Conservation (phyloP, 2,329 filamentous ascomycete genomes). For the Sclerotinia subarctica region DNA sequence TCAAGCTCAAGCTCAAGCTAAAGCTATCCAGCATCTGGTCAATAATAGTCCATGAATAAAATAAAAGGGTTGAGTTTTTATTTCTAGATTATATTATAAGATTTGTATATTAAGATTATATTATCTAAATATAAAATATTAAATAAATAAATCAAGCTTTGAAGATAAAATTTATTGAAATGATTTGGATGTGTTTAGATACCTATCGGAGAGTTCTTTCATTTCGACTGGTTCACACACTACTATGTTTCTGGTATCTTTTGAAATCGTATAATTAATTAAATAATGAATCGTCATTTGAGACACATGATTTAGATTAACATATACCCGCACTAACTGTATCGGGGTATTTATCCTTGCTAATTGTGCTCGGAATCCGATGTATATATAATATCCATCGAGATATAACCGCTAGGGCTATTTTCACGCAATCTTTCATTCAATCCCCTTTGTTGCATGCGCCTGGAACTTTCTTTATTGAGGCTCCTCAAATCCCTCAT, state of each 20-base stretch:
- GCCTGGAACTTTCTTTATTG: not conserved
- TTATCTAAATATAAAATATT: no score
- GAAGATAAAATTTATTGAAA: not conserved
- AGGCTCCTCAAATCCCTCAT: not conserved
- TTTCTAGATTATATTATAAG: no score
- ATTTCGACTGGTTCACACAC: no score
- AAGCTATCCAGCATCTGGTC: not conserved
- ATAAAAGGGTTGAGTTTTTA: no score
- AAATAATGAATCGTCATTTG: not conserved
- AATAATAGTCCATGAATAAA: not conserved
- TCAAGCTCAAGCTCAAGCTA: no score
- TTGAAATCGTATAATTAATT: not conserved
- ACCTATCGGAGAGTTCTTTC: no score
- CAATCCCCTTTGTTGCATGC: not conserved
- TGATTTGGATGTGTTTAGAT: not conserved
- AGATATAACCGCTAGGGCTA: no score
- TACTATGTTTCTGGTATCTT: not conserved
- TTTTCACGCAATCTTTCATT: no score
- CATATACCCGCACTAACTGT: fast-evolving
- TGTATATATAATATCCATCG: not conserved
- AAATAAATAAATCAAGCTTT: no score
- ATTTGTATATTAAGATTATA: no score
- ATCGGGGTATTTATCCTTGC: not conserved
- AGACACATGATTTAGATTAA: not conserved
- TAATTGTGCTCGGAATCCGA: no score